phyloP scores from a whole-genome alignment of 2,329 filamentous ascomycete genomes.

The Meredithiella fracta region DNA sequence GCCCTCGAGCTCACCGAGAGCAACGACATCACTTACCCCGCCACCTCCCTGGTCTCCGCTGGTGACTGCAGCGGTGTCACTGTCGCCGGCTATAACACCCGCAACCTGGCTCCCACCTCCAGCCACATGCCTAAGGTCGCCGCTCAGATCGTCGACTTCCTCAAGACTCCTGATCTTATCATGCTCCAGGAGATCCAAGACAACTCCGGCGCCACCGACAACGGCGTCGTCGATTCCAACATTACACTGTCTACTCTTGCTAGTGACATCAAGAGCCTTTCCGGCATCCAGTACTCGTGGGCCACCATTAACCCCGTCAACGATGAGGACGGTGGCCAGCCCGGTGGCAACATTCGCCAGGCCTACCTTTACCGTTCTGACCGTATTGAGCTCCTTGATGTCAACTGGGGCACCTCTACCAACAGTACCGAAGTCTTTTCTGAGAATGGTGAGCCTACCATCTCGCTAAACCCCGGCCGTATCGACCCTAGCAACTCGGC shows the following conservation, averaged over 20 bases:
- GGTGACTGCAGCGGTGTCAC: constrained; percentile 45
- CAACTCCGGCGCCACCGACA: constrained; percentile 42
- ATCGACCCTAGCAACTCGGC: constrained; percentile 46
- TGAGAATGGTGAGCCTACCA: constrained; percentile 27
- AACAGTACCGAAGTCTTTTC: constrained; percentile 41
- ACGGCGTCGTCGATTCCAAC: constrained; percentile 40
- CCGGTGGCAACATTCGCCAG: constrained; percentile 55
- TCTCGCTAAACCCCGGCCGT: constrained; percentile 52
- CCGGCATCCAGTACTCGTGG: constrained; percentile 40
- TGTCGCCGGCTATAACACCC: constrained; percentile 51
- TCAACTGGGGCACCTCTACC: constrained; percentile 36
- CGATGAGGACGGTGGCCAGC: constrained; percentile 46
- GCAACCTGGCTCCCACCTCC: constrained; percentile 45
- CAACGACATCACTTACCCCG: constrained; percentile 29
- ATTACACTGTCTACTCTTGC: constrained; percentile 40
- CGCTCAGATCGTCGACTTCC: constrained; percentile 45
- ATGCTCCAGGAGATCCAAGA: constrained; percentile 60
- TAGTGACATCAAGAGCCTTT: constrained; percentile 32
- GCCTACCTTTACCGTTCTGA: constrained; percentile 53
- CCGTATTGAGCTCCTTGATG: constrained; percentile 40
- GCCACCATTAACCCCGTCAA: constrained; percentile 42
- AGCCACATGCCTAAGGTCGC: constrained; percentile 41
- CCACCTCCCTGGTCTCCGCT: constrained; percentile 36
- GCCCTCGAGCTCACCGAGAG: constrained; percentile 33
- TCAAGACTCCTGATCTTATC: constrained; percentile 46